A percentile compares a stretch with the other conserved stretches of the same genome.
Evolutionary conservation across 768 basidiomycete species (phyloP).

Genomic region (Serendipita sp.): DNA sequence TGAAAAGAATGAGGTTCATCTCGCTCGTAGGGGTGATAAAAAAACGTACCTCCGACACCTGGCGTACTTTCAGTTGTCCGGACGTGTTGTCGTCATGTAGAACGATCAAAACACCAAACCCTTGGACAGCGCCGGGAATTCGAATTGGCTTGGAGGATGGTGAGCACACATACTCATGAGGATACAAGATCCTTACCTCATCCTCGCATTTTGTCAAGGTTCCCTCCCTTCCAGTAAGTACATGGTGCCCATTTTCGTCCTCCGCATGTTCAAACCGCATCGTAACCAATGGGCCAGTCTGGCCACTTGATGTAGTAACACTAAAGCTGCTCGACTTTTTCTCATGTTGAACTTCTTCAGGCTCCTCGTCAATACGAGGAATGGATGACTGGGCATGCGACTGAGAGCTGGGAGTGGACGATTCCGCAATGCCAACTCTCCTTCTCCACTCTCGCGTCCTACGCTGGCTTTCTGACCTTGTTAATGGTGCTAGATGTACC

Average conservation of each 20-base stretch:
- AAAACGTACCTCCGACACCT: constrained; percentile 57
- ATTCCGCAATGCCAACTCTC: neutral
- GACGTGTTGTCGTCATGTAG: constrained; percentile 43
- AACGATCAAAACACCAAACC: constrained; percentile 65
- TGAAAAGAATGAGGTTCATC: neutral
- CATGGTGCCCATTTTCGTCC: constrained; percentile 52
- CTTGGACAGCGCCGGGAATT: constrained; percentile 68
- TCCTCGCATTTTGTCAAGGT: constrained; percentile 54
- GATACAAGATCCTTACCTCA: constrained; percentile 31
- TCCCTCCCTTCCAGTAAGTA: constrained; percentile 56
- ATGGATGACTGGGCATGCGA: neutral
- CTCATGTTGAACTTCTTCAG: neutral
- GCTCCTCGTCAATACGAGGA: constrained; percentile 12
- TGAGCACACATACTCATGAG: neutral
- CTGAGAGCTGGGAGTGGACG: constrained; percentile 3
- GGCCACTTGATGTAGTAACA: neutral
- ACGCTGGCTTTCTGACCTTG: neutral
- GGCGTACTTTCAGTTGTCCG: constrained; percentile 43
- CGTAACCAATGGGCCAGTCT: constrained; percentile 28
- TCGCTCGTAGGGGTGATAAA: neutral
- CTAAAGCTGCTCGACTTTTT: neutral
- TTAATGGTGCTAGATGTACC: constrained; percentile 11
- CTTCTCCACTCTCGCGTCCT: neutral
- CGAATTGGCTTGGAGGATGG: constrained; percentile 46
- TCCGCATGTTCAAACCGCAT: constrained; percentile 49